phyloP scores from a whole-genome alignment of 805 yeast species.

The Candida hungchunana region DNA sequence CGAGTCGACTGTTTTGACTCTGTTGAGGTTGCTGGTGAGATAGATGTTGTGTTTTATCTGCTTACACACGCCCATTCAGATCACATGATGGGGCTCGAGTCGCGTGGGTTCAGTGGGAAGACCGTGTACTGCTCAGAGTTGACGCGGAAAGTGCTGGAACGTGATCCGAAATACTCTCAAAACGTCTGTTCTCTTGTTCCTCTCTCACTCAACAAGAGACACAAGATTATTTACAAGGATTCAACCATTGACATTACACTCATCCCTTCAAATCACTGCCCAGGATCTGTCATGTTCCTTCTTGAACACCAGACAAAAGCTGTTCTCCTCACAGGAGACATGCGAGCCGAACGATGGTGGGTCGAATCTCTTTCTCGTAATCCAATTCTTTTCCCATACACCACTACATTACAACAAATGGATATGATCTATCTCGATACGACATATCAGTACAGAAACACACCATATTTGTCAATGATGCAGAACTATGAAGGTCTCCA shows the following conservation, averaged over 20 bases:
- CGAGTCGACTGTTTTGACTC: slow-evolving; percentile 10
- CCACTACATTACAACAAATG: slow-evolving; percentile 29
- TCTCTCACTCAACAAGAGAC: slow-evolving; percentile 15
- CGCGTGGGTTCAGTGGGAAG: slow-evolving; percentile 33
- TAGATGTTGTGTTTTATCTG: slow-evolving; percentile 26
- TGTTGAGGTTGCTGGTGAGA: background rate
- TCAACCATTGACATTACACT: slow-evolving; percentile 33
- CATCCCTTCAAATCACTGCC: slow-evolving; percentile 53
- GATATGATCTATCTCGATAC: slow-evolving; percentile 52
- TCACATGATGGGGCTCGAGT: slow-evolving; percentile 45
- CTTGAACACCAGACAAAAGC: slow-evolving; percentile 33
- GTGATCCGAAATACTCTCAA: slow-evolving; percentile 6
- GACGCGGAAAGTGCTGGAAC: slow-evolving; percentile 28
- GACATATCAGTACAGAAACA: slow-evolving; percentile 45
- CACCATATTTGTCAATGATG: slow-evolving; percentile 43
- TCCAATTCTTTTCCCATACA: slow-evolving; percentile 40
- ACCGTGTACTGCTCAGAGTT: slow-evolving; percentile 43
- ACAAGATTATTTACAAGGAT: slow-evolving; percentile 20
- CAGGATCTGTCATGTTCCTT: slow-evolving; percentile 54
- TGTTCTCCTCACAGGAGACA: slow-evolving; percentile 52
- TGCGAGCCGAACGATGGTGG: slow-evolving; percentile 55
- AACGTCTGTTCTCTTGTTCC: slow-evolving; percentile 19
- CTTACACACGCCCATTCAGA: slow-evolving; percentile 55
- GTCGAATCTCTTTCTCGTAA: slow-evolving; percentile 33
- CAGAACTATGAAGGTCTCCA: slow-evolving; percentile 40